Evolutionary conservation across 2,329 filamentous ascomycete genomes (phyloP), one percentile per base, ranked within the genome.

Genomic region (Diaporthe humulicola): DNA sequence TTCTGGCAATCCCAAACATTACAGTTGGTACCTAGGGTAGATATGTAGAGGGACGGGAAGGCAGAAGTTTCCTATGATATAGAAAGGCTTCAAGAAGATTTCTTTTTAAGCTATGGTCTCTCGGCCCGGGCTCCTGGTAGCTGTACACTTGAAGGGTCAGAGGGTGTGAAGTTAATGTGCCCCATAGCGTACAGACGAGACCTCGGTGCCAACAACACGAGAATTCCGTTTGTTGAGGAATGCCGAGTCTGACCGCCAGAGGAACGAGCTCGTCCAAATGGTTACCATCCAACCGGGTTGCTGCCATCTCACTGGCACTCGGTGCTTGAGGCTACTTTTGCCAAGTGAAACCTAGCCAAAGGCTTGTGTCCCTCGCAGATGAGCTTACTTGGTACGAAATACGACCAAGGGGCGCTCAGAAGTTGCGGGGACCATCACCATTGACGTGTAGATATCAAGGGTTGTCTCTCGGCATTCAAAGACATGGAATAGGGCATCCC

Each of bases 291-390:
- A 30, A 30, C 25, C 38, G 58, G 58, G 17, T 64, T 64, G 14
- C 57, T 57, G 30, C 54, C 54, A 30, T n/a, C 56, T n/a, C 14
- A 28, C 25, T 42, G 58, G 14, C 14, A 40, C 5, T 33, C 22
- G n/a, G 36, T 61, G 58, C 58, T 33, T 17, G 25, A 30, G 38
- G 25, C 17, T 45, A 42, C n/a, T 30, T 28, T 64, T 45, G 38
- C 38, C 58, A 64, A 45, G 38, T 30, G 58, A 64, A 64, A 45
- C 58, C 58, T 64, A 28, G 38, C 38, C 38, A 64, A 64, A 45
- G 58, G 30, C 25, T 22, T 45, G 19, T 28, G 25, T 64, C 9
- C 25, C 58, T 30, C 38, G 38, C 58, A 45, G 15, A 30, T 28
- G 30, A 22, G 28, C 22, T 40, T 28, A 6, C 8, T 42, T 45